These are phyloP conservation scores for Dendrobium chrysotoxum DNA, from an alignment of 106 monocot species.

Conservation along the genomic window DNA sequence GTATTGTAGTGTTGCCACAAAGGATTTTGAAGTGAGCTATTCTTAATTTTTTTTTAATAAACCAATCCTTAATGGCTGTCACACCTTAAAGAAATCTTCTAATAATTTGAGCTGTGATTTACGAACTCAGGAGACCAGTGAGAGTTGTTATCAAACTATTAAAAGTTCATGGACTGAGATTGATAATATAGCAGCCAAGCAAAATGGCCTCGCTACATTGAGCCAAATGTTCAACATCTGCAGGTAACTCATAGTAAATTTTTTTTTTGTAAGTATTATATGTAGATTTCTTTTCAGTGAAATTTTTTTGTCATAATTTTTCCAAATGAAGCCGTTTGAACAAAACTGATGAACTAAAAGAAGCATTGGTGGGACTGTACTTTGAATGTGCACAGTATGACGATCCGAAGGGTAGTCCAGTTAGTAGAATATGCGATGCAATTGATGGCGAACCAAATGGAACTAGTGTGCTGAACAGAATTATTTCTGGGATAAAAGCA, in stretches of 20 bases:
- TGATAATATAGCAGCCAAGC: conserved; percentile 1
- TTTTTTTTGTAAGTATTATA: neutral
- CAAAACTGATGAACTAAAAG: conserved; percentile 10
- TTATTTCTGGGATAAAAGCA: neutral
- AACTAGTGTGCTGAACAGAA: conserved; percentile 9
- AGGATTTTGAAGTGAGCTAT: conserved; percentile 19
- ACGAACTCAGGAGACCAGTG: conserved; percentile 16
- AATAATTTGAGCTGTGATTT: neutral
- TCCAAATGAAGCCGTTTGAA: conserved; percentile 9
- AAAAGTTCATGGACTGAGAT: conserved; percentile 21
- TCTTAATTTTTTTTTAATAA: neutral
- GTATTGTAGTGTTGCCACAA: conserved; percentile 16
- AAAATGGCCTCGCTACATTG: conserved; percentile 10
- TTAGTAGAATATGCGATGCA: conserved; percentile 9
- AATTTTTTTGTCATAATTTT: neutral
- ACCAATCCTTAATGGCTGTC: neutral
- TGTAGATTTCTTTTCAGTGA: neutral
- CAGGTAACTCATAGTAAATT: neutral
- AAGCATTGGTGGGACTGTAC: neutral
- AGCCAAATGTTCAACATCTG: conserved; percentile 24
- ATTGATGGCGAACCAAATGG: conserved; percentile 14
- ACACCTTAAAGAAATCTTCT: neutral
- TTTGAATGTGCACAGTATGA: conserved; percentile 12
- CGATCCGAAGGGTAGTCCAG: neutral
- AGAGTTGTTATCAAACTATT: conserved; percentile 22